These are phyloP conservation scores for Debaryomycetaceae sp. DNA, from an alignment of 1,139 yeast species.

Conservation along the genomic window DNA sequence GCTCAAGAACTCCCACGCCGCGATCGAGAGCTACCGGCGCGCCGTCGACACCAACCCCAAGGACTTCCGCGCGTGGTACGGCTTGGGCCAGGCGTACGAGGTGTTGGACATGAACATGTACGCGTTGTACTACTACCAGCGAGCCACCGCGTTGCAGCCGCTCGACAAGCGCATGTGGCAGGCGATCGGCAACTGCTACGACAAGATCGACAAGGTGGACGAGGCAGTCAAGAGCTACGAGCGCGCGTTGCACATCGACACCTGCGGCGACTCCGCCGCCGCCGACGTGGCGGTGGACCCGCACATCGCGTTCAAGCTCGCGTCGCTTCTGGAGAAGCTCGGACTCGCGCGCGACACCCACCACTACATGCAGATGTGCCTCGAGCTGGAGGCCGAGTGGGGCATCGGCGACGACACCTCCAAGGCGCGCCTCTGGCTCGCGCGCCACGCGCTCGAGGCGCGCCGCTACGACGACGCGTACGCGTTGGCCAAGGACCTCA, in stretches of 20 bases:
- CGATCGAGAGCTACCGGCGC: slow-evolving; percentile 89
- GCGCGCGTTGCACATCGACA: slow-evolving; percentile 50
- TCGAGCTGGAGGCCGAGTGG: slow-evolving; percentile 61
- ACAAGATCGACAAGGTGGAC: slow-evolving; percentile 62
- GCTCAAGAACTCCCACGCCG: slow-evolving; percentile 93
- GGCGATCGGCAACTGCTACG: slow-evolving; percentile 88
- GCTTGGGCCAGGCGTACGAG: slow-evolving; percentile 96
- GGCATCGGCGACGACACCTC: slow-evolving; percentile 75
- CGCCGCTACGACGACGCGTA: slow-evolving; percentile 67
- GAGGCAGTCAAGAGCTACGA: slow-evolving; percentile 64
- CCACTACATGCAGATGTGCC: slow-evolving; percentile 67
- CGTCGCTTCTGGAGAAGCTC: slow-evolving; percentile 58
- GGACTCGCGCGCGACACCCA: slow-evolving; percentile 52
- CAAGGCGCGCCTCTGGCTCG: slow-evolving; percentile 85
- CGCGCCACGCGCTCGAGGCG: slow-evolving; percentile 57
- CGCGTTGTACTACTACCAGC: slow-evolving; percentile 86
- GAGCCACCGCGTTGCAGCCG: slow-evolving; percentile 86
- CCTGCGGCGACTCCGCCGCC: slow-evolving; percentile 14
- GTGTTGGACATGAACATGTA: slow-evolving; percentile 93
- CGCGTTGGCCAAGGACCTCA: slow-evolving; percentile 68
- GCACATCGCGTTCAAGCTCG: slow-evolving; percentile 62
- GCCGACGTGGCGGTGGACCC: slow-evolving; percentile 29
- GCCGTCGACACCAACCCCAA: slow-evolving; percentile 87
- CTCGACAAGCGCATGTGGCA: slow-evolving; percentile 95
- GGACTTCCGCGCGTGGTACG: slow-evolving; percentile 98